Base-by-base conservation (phyloP, 2,329 filamentous ascomycete species). In the Clarireedia hainanense region DNA sequence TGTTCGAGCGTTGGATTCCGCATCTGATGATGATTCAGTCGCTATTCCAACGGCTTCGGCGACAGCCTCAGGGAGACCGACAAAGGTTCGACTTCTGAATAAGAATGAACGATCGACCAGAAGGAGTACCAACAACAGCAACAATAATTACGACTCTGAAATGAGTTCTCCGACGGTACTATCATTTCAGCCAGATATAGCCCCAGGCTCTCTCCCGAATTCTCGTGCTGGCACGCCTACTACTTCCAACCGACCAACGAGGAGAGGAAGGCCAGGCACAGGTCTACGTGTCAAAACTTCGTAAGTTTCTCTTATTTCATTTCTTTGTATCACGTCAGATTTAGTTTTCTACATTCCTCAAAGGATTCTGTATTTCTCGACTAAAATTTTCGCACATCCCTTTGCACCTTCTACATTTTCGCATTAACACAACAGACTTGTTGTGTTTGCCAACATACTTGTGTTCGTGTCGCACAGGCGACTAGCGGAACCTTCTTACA, bases 221-320 rank as follows among this genome's bases (percentile, higher is more conserved):
- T 85, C 83, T 34, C 80, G 83, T 62, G 80, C 81, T 55, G 80
- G 75, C 55, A 86, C 84, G 34, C 84, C 83, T 6, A 75, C 71
- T 54, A 73, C 77, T 45, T 73, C 77, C 47, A 61, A 30, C 54
- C 79, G 79, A 42, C 75, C 80, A 34, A 71, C 74, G 58, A 85
- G 84, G 75, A 84, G 80, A 70, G 73, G 76, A 50, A 80, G 81
- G 67, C 78, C 77, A 52, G 83, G 82, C 40, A 75, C 81, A 58
- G 67, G 68, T 55, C 59, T 68, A 61, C 82, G 84, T 62, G 78
- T 86, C 67, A 87, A 88, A 72, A 80, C 78, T 70, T 88, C 85
- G 84, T 85, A 74, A 79, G 83, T 84, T 27, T 60, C 63, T 63
- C 59, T 61, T 57, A 52, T 26, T 55, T 60, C 46, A 50, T 45